Conservation (phyloP, 352 stramenopile species). For the Phytophthora podocarpi region DNA sequence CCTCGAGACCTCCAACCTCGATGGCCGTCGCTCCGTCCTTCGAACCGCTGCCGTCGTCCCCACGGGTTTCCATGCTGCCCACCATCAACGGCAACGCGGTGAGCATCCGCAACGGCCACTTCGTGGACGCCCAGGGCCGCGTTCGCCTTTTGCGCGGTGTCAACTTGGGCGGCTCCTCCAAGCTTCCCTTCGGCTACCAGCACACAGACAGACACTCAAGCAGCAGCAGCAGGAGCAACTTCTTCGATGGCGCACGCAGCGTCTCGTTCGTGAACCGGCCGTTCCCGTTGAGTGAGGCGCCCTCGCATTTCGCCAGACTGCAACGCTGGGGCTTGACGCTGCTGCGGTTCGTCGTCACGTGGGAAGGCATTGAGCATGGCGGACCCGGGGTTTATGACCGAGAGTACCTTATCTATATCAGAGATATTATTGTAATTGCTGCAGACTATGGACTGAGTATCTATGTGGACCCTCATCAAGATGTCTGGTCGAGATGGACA, state of each 20-base stretch:
- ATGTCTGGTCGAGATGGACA: constrained; percentile 92
- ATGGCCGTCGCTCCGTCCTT: constrained; percentile 22
- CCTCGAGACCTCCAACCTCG: not conserved
- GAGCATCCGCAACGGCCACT: constrained; percentile 68
- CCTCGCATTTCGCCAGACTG: constrained; percentile 80
- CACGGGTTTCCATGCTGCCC: constrained; percentile 18
- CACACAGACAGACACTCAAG: constrained; percentile 45
- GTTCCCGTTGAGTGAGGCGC: constrained; percentile 84
- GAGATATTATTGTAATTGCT: constrained; percentile 60
- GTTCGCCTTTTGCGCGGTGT: constrained; percentile 83
- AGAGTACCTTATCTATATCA: constrained; percentile 86
- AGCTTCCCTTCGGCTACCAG: constrained; percentile 70
- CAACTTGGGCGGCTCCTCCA: constrained; percentile 89
- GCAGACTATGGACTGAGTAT: constrained; percentile 74
- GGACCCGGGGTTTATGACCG: constrained; percentile 84
- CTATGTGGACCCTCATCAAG: constrained; percentile 93
- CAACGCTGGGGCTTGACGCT: constrained; percentile 85
- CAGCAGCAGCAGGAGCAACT: constrained; percentile 17
- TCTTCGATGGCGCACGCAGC: constrained; percentile 54
- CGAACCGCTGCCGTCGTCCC: constrained; percentile 6
- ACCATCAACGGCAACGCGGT: constrained; percentile 23
- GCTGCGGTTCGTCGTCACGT: constrained; percentile 87
- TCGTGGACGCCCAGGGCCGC: constrained; percentile 80
- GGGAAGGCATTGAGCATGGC: constrained; percentile 90
- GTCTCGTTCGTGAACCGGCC: constrained; percentile 81